A percentile compares a stretch with the other conserved stretches of the same genome.
phyloP scores from a whole-genome alignment of 768 basidiomycete genomes.

The Amanita muscaria region DNA sequence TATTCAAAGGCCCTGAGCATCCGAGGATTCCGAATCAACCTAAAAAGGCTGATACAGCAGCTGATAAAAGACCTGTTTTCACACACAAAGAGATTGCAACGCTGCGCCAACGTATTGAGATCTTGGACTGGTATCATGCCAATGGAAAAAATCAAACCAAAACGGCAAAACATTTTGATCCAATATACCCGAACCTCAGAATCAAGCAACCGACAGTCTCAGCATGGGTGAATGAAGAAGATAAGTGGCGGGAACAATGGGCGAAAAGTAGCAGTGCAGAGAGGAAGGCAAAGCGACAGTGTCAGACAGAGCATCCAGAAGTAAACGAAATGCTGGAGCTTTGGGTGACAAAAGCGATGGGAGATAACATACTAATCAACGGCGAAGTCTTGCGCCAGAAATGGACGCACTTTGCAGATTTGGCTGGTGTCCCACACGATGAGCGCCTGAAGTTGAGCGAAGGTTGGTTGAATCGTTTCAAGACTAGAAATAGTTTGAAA shows the following conservation, averaged over 20 bases:
- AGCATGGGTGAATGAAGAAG: background rate
- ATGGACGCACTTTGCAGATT: slow-evolving; percentile 25
- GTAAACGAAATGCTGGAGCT: slow-evolving; percentile 26
- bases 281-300: slow-evolving; percentile 16
- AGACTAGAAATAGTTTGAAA: slow-evolving; percentile 17
- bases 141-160: slow-evolving; percentile 24
- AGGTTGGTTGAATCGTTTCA: slow-evolving; percentile 24
- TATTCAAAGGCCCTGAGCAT: no score
- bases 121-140: slow-evolving; percentile 26
- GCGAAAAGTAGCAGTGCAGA: background rate
- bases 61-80: no score
- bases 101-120: slow-evolving; percentile 24
- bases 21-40: background rate
- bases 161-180: slow-evolving; percentile 23
- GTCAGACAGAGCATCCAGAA: slow-evolving; percentile 24
- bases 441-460: slow-evolving; percentile 24
- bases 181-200: slow-evolving; percentile 23
- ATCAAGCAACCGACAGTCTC: background rate
- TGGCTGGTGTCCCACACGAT: slow-evolving; percentile 22
- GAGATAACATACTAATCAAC: slow-evolving; percentile 22
- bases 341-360: slow-evolving; percentile 28
- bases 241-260: background rate
- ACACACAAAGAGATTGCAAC: slow-evolving; percentile 23
- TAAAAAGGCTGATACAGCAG: background rate
- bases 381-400: slow-evolving; percentile 26